Conservation (phyloP, 2,329 filamentous ascomycete genomes). For the Colletotrichum tropicale region DNA sequence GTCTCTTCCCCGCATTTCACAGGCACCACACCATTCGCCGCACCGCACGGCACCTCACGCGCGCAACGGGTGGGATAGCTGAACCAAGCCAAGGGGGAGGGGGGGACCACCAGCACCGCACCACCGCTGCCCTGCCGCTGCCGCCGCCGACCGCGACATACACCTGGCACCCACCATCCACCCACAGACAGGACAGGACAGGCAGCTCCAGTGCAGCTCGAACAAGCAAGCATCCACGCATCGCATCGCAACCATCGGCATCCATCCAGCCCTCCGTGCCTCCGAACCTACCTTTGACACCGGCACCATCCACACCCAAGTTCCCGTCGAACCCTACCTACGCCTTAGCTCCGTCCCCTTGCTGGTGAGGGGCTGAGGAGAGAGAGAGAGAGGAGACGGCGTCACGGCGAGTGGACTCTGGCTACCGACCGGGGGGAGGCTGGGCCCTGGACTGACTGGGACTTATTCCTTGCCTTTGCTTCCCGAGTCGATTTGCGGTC, state of each 20-base stretch:
- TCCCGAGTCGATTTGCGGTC: background rate
- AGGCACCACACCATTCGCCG: background rate
- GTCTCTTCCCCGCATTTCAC: constrained; percentile 15
- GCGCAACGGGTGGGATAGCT: background rate
- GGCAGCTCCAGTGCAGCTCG: background rate
- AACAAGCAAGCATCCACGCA: background rate
- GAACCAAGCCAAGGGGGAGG: background rate
- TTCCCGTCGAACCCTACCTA: background rate
- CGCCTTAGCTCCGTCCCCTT: constrained; percentile 7
- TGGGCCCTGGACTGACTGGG: background rate
- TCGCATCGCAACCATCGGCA: background rate
- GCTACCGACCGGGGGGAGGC: constrained; percentile 3
- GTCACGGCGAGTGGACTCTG: constrained; percentile 2
- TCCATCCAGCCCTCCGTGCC: background rate
- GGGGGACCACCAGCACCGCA: background rate
- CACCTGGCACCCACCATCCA: background rate
- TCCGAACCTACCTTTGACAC: background rate
- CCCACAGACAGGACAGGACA: background rate
- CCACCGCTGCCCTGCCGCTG: background rate
- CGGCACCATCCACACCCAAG: background rate
- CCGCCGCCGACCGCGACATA: background rate
- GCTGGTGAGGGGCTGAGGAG: constrained; percentile 11
- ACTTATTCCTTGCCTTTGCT: background rate
- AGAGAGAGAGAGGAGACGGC: background rate
- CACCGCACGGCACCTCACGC: background rate